These are phyloP conservation scores for Nitzschia sp. DNA, from an alignment of 108 stramenopile genomes.

Conservation along the genomic window DNA sequence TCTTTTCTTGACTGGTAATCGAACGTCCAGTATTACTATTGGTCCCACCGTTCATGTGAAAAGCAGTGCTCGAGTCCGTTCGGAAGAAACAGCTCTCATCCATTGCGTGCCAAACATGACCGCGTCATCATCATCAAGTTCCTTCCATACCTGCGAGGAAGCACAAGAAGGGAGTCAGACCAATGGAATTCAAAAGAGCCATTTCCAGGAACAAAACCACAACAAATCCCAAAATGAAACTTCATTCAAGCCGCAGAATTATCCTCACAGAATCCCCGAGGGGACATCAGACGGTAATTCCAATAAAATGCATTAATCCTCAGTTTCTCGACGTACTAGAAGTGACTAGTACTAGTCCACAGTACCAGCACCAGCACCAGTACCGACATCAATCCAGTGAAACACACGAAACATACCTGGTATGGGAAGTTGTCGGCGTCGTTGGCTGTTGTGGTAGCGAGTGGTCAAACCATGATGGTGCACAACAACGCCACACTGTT, in stretches of 20 bases:
- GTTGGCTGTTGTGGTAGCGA: no score
- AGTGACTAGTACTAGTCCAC: neutral
- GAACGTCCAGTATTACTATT: no score
- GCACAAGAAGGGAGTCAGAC: neutral
- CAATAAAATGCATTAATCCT: slow-evolving; percentile 40
- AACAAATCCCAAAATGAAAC: neutral
- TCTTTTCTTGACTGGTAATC: no score
- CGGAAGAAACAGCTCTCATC: no score
- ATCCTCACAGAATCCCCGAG: slow-evolving; percentile 21
- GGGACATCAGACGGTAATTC: slow-evolving; percentile 39
- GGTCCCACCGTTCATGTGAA: neutral
- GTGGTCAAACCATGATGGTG: no score
- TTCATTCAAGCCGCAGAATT: slow-evolving; percentile 44
- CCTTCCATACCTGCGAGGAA: neutral
- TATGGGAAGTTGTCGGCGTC: no score
- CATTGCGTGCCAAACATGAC: no score
- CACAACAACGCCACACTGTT: no score
- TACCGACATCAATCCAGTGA: neutral
- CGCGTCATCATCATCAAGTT: no score
- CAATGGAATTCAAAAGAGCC: neutral
- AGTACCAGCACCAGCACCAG: neutral
- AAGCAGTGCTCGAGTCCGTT: no score
- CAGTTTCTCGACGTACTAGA: neutral
- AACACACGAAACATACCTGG: no score
- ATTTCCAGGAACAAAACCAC: neutral